Evolutionary conservation across 148 eudicot genomes (phyloP), one percentile per base, ranked within the genome.

Genomic region (Chenopodium berlandieri): DNA sequence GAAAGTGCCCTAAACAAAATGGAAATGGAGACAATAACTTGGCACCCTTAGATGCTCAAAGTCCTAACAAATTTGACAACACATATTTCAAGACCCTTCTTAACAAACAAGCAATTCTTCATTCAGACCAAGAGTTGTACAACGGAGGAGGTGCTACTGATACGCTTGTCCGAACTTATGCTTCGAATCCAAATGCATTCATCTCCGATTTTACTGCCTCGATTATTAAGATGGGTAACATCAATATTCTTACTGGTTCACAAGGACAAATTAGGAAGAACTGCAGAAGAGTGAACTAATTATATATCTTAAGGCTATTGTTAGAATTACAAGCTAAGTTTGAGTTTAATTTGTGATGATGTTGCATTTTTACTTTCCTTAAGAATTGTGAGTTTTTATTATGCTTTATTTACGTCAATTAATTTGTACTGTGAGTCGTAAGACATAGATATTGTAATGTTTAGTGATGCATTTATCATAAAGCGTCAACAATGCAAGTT

Each of bases 151-250:
- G 44, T 40, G 79, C 89, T 2, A 86, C 92, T 1, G 86, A 86
- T 48, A 32, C 81, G 19, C 60, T 86, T 7, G 88, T 89, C 1
- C 54, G 70, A 20, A 73, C 77, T 10, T 89, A 89, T 73, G 76
- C 83, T 71, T 70, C 80, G 19, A 80, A 82, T 32, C 50, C 83
- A 0, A 78, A 82, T 14, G 82, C 84, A 10, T 89, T 89, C 78
- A 37, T 25, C 32, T 22, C 84, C 11, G 90, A 89, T 44, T 89
- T 89, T n/a, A 82, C 69, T 1, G 34, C 83, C 0, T 86, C 89
- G 34, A 88, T 89, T 84, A 83, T 88, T 62, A 89, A 81, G 79
- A 88, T 89, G 92, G 90, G 92, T 1, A 76, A 88, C 60, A 84
- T 89, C 27, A 76, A 84, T 63, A 87, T 90, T 13, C 86, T 88